phyloP scores from a whole-genome alignment of 2,329 filamentous ascomycete genomes.

The Alternaria novae-zelandiae region DNA sequence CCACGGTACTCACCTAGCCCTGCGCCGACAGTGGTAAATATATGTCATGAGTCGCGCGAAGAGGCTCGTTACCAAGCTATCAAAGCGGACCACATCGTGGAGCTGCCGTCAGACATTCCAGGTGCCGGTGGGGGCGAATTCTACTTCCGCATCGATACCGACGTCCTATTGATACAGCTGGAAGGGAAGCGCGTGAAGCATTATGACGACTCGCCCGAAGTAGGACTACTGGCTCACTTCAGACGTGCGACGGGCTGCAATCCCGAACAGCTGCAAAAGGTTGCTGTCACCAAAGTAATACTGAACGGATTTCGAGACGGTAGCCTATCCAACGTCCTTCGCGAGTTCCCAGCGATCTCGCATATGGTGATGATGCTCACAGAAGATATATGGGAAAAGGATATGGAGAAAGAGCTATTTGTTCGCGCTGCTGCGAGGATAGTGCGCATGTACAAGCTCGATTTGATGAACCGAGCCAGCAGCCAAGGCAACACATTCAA shows the following conservation, averaged over 20 bases:
- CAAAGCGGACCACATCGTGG: slow-evolving; percentile 19
- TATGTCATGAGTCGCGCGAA: slow-evolving; percentile 27
- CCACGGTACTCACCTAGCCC: slow-evolving; percentile 29
- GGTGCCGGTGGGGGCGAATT: slow-evolving; percentile 5
- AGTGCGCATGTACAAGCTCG: slow-evolving; percentile 23
- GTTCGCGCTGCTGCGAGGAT: slow-evolving; percentile 26
- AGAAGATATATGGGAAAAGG: slow-evolving; percentile 6
- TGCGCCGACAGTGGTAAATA: slow-evolving; percentile 19
- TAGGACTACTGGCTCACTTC: slow-evolving; percentile 29
- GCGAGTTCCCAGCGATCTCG: slow-evolving; percentile 24
- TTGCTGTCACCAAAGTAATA: slow-evolving; percentile 25
- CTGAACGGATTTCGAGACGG: slow-evolving; percentile 20
- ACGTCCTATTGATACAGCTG: slow-evolving; percentile 24
- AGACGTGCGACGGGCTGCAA: slow-evolving; percentile 13
- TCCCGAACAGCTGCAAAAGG: slow-evolving; percentile 8
- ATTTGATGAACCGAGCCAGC: slow-evolving; percentile 2
- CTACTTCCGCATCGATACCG: slow-evolving; percentile 29
- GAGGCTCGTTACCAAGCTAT: slow-evolving; percentile 26
- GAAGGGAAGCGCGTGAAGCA: slow-evolving; percentile 17
- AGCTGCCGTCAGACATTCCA: slow-evolving; percentile 3
- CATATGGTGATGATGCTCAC: slow-evolving; percentile 25
- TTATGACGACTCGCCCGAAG: slow-evolving; percentile 27
- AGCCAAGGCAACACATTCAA: neutral
- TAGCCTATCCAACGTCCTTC: slow-evolving; percentile 25
- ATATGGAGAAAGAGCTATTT: slow-evolving; percentile 15